Percentiles rank a stretch among this genome's conserved stretches.
Conservation (phyloP, 1,284 basidiomycete genomes). For the Fomitopsis schrenkii region DNA sequence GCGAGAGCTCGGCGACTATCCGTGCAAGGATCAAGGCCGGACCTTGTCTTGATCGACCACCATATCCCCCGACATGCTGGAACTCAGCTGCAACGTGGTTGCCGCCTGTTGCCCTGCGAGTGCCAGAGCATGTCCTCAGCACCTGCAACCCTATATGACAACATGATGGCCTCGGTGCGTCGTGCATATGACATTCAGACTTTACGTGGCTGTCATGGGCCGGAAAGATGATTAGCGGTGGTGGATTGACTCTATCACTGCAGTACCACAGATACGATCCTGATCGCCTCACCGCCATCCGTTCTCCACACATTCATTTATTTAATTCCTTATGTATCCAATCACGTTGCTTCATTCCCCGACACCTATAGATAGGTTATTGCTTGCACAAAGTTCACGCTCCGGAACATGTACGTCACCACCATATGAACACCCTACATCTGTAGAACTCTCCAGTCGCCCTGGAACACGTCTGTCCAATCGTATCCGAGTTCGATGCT, state of each 20-base stretch:
- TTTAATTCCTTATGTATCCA: background rate
- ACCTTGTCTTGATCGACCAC: background rate
- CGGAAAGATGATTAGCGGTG: background rate
- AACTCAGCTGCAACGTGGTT: background rate
- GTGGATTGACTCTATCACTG: background rate
- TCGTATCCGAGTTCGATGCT: conserved; percentile 20
- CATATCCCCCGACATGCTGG: background rate
- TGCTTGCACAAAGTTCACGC: background rate
- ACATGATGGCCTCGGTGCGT: background rate
- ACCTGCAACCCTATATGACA: background rate
- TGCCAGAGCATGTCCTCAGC: background rate
- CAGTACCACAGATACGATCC: background rate
- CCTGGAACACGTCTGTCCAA: conserved; percentile 24
- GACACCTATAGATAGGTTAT: background rate
- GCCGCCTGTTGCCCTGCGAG: background rate
- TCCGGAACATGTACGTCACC: background rate
- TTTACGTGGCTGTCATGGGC: background rate
- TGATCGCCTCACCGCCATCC: background rate
- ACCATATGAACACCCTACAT: background rate
- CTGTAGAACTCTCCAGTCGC: conserved; percentile 22
- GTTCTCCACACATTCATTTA: background rate
- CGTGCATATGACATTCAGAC: background rate
- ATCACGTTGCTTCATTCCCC: background rate
- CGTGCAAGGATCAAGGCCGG: background rate
- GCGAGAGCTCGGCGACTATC: background rate